Percentiles rank a stretch among this genome's conserved stretches.
phyloP scores from a whole-genome alignment of 1,139 yeast genomes.

The Yamadazyma sp. region DNA sequence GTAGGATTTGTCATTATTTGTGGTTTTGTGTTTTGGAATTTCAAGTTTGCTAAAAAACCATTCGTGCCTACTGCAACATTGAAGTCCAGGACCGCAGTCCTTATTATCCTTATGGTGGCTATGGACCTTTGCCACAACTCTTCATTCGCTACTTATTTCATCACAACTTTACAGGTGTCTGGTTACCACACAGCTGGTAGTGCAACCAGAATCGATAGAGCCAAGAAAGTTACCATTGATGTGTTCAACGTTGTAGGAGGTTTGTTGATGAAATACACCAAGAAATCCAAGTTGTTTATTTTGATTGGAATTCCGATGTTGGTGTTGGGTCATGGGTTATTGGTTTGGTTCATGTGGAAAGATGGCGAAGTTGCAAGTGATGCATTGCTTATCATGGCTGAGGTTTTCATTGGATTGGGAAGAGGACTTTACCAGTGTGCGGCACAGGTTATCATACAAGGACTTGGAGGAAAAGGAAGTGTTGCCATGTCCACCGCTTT shows the following conservation, averaged over 20 bases:
- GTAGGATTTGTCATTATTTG: constrained; percentile 24
- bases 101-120: constrained; percentile 20
- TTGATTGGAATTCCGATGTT: constrained; percentile 25
- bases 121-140: constrained; percentile 28
- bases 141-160: constrained; percentile 21
- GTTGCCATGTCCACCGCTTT: constrained; percentile 20
- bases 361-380: constrained; percentile 12
- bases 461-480: constrained; percentile 14
- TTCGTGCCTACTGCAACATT: constrained; percentile 24
- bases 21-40: constrained; percentile 25
- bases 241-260: constrained; percentile 26
- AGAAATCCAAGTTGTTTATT: constrained; percentile 23
- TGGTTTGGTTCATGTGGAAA: constrained; percentile 22
- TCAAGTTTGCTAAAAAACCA: constrained; percentile 21
- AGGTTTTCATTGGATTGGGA: constrained; percentile 18
- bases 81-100: constrained; percentile 20
- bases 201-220: constrained; percentile 23
- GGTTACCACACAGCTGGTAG: constrained; percentile 22
- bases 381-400: constrained; percentile 13
- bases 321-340: constrained; percentile 21
- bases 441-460: constrained; percentile 17
- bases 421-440: constrained; percentile 17
- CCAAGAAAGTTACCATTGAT: constrained; percentile 26
- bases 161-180: constrained; percentile 21
- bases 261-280: constrained; percentile 21